A percentile compares a stretch with the other conserved stretches of the same genome.
Conservation (phyloP, 1,284 basidiomycete species). For the Ceratobasidium theobromae region DNA sequence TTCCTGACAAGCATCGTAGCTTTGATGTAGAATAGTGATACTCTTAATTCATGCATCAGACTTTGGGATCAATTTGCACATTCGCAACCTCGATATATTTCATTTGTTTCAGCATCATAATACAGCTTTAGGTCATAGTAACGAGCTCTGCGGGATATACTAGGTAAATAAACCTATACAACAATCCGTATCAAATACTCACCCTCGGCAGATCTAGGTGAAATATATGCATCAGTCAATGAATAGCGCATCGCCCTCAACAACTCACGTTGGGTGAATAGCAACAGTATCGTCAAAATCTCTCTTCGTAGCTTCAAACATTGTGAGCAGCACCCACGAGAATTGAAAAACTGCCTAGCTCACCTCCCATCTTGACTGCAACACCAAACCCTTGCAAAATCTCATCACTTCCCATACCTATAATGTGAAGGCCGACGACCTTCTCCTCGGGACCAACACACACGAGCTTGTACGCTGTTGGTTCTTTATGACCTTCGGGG, state of each 20-base stretch:
- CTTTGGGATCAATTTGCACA: too few species aligned
- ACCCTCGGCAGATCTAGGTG: slow-evolving; percentile 38
- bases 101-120: not conserved
- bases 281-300: slow-evolving; percentile 89
- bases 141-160: slow-evolving; percentile 35
- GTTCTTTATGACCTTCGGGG: slow-evolving; percentile 84
- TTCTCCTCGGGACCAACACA: slow-evolving; percentile 85
- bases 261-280: slow-evolving; percentile 76
- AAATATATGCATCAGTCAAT: not conserved
- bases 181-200: not conserved
- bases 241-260: not conserved
- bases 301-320: slow-evolving; percentile 64
- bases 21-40: too few species aligned
- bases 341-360: slow-evolving; percentile 38
- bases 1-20: too few species aligned
- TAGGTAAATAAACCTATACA: not conserved
- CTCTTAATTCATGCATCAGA: too few species aligned
- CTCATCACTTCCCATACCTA: slow-evolving; percentile 89
- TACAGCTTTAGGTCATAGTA: slow-evolving; percentile 35
- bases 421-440: slow-evolving; percentile 92
- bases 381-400: slow-evolving; percentile 92
- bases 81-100: too few species aligned
- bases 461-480: slow-evolving; percentile 91
- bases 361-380: slow-evolving; percentile 93
- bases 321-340: not conserved